Conservation (phyloP, 192 early-diverging fungal species). For the Pilobolus umbonatus region DNA sequence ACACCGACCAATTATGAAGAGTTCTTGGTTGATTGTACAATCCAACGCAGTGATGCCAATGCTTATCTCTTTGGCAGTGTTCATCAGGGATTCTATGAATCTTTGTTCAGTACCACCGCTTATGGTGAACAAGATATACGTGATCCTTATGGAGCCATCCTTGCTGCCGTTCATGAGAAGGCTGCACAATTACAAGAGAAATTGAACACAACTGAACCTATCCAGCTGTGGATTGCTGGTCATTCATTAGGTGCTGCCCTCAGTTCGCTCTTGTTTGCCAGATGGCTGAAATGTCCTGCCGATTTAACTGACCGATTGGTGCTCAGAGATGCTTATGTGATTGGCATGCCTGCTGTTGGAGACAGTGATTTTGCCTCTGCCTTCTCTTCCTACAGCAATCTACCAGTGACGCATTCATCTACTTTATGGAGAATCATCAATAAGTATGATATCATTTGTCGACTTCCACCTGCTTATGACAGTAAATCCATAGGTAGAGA, state of each 20-base stretch:
- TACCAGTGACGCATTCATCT: conserved; percentile 10
- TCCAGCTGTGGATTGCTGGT: conserved; percentile 49
- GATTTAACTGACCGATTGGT: conserved; percentile 13
- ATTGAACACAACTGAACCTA: conserved; percentile 18
- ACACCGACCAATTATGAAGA: conserved; percentile 43
- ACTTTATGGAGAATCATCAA: conserved; percentile 40
- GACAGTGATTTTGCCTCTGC: conserved; percentile 39
- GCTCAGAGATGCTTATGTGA: conserved; percentile 36
- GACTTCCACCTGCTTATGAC: conserved; percentile 35
- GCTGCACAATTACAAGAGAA: conserved; percentile 20
- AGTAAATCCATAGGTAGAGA: conserved; percentile 11
- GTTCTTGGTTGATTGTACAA: conserved; percentile 36
- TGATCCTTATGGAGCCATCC: conserved; percentile 37
- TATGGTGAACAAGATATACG: conserved; percentile 15
- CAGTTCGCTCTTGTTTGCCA: conserved; percentile 34
- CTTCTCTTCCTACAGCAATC: conserved; percentile 31
- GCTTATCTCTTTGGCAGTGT: conserved; percentile 44
- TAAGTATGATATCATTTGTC: conserved; percentile 38
- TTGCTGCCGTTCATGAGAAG: conserved; percentile 29
- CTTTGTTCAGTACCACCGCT: conserved; percentile 35
- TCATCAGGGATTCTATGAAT: conserved; percentile 49
- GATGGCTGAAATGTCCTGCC: conserved; percentile 31
- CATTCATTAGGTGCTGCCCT: conserved; percentile 48
- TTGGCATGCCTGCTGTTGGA: conserved; percentile 39
- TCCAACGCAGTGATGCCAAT: conserved; percentile 43